Base-by-base conservation (phyloP, 495 filamentous ascomycete genomes). In the Platismatia glauca region DNA sequence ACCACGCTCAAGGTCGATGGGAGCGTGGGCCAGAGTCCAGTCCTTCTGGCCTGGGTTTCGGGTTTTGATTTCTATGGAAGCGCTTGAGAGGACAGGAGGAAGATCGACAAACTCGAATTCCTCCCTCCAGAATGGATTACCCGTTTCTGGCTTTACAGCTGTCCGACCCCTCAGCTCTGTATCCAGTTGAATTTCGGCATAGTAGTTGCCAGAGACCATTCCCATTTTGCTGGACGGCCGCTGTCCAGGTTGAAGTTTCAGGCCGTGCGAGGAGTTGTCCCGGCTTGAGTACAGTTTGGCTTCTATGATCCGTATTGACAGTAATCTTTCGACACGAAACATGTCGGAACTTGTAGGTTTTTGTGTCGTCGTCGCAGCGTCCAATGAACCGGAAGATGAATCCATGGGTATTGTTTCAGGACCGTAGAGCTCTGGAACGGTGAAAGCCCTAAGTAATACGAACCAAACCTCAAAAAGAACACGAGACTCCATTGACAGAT, bases 391-490 rank as follows among this genome's bases (percentile, higher is more conserved):
- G 9, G 67, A 68, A 29, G 62, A 43, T 15, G 59, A 46, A 34
- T 68, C 62, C 12, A 20, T 58, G 6, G 58, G 34, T n/a, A 69
- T 62, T 52, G 72, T 69, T 58, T 79, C 74, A 16, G 83, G 82
- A 4, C 88, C 88, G 67, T 96, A 97, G 37, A 99, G 79, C 70
- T 97, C 93, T 12, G 95, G 95, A 56, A 95, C 89, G 1, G 94
- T 89, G 69, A 97, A 97, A 1, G 94, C 91, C 63, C 92, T 83
- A 33, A 99, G 70, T 33, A 99, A 79, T 11, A 96, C 94, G 70
- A 96, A 92, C 95, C 94, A 97, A 16, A 96, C 95, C 69, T 99
- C 94, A 70, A 94, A 96, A 9, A 94, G 76, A 2, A 96, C 87
- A 24, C 95, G 81, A 24, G 84, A 91, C 66, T 97, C 95, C 20